Evolutionary conservation across 148 eudicot genomes (phyloP).

Genomic region (Rhododendron vialii): DNA sequence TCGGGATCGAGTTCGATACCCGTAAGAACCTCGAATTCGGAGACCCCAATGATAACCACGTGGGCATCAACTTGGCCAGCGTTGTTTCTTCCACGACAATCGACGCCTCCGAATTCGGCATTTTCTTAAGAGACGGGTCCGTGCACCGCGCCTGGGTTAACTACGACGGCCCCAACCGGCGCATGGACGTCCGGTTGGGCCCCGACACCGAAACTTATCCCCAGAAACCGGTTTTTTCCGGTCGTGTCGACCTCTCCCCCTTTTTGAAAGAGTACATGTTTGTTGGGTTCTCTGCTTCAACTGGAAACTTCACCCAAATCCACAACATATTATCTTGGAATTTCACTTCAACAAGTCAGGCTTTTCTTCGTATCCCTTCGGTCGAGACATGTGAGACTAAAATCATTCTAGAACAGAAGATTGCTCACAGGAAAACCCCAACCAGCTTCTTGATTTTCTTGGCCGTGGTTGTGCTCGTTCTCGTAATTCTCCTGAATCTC

Average conservation of each 20-base stretch:
- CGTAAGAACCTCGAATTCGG: slow-evolving; percentile 56
- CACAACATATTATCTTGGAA: slow-evolving; percentile 78
- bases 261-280: slow-evolving; percentile 79
- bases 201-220: slow-evolving; percentile 15
- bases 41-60: slow-evolving; percentile 80
- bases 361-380: slow-evolving; percentile 51
- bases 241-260: slow-evolving; percentile 45
- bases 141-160: slow-evolving; percentile 47
- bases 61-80: slow-evolving; percentile 74
- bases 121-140: slow-evolving; percentile 53
- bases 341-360: slow-evolving; percentile 53
- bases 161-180: slow-evolving; percentile 41
- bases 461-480: slow-evolving; percentile 45
- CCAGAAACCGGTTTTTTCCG: slow-evolving; percentile 40
- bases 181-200: slow-evolving; percentile 49
- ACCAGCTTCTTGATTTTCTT: slow-evolving; percentile 49
- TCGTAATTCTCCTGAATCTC: slow-evolving; percentile 31
- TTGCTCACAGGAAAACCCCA: slow-evolving; percentile 28
- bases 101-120: slow-evolving; percentile 51
- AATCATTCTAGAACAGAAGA: slow-evolving; percentile 20
- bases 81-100: slow-evolving; percentile 50
- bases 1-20: slow-evolving; percentile 74
- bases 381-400: slow-evolving; percentile 47
- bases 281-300: slow-evolving; percentile 83
- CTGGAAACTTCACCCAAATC: slow-evolving; percentile 60